These are phyloP conservation scores for Spizellomyces punctatus DNA, from an alignment of 192 early-diverging fungal genomes.

Conservation along the genomic window DNA sequence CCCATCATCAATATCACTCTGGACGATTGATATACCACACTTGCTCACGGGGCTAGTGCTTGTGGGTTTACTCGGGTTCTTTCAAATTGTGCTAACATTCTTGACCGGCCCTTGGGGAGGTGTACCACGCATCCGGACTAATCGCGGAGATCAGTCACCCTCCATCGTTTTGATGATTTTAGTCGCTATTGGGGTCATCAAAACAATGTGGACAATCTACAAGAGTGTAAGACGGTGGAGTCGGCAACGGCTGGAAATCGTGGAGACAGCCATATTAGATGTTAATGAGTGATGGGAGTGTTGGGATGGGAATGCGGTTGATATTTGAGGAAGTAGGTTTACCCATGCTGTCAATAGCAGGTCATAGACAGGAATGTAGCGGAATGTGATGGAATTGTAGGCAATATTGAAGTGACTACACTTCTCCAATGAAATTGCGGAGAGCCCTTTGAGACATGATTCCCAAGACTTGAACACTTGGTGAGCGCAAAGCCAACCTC, in stretches of 20 bases:
- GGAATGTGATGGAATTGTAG: too few relatives aligned
- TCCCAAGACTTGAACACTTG: too few relatives aligned
- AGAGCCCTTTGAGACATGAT: too few relatives aligned
- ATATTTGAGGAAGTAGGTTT: too few relatives aligned
- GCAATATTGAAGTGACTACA: too few relatives aligned
- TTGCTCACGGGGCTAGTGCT: conserved; percentile 18
- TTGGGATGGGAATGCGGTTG: too few relatives aligned
- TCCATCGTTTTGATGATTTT: conserved; percentile 9
- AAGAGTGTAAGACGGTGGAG: conserved; percentile 19
- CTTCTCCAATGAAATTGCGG: too few relatives aligned
- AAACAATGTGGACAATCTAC: conserved; percentile 21
- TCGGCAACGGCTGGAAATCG: neutral
- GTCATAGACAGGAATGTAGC: too few relatives aligned
- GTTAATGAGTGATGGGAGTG: neutral
- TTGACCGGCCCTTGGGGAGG: conserved; percentile 13
- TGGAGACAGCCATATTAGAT: conserved; percentile 23
- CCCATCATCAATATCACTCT: conserved; percentile 9
- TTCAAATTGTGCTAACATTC: conserved; percentile 16
- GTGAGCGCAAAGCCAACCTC: too few relatives aligned
- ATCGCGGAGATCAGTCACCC: neutral
- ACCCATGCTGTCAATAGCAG: too few relatives aligned
- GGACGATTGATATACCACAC: conserved; percentile 18
- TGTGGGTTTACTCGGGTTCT: conserved; percentile 23
- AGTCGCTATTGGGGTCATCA: conserved; percentile 20
- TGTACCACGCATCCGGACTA: conserved; percentile 3